phyloP scores from a whole-genome alignment of 805 yeast genomes.

The Candida adriatica region DNA sequence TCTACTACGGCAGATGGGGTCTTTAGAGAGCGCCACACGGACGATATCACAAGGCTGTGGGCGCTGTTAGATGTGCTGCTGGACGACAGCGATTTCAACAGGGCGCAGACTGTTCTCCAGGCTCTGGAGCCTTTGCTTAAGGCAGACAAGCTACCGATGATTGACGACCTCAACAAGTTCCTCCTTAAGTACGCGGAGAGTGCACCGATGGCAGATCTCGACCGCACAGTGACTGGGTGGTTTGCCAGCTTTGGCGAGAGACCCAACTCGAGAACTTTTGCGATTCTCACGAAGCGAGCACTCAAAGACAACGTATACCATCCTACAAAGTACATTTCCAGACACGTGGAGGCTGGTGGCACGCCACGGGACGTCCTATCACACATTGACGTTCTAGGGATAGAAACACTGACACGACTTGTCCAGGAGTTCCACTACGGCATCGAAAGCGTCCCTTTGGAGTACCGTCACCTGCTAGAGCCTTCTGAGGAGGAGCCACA shows the following conservation, averaged over 20 bases:
- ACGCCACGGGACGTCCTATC: slow-evolving; percentile 12
- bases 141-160: slow-evolving; percentile 38
- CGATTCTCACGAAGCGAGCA: slow-evolving; percentile 40
- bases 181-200: slow-evolving; percentile 35
- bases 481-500: slow-evolving; percentile 4
- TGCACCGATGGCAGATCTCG: slow-evolving; percentile 32
- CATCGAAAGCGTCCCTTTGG: slow-evolving; percentile 25
- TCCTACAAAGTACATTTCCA: slow-evolving; percentile 20
- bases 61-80: slow-evolving; percentile 74
- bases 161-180: slow-evolving; percentile 65
- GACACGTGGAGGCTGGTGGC: slow-evolving; percentile 25
- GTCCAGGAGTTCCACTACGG: slow-evolving; percentile 15
- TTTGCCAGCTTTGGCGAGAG: slow-evolving; percentile 24
- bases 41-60: slow-evolving; percentile 63
- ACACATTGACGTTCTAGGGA: slow-evolving; percentile 44
- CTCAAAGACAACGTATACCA: slow-evolving; percentile 15
- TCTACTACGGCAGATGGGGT: slow-evolving; percentile 19
- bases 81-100: slow-evolving; percentile 51
- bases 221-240: slow-evolving; percentile 33
- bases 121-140: slow-evolving; percentile 48
- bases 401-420: slow-evolving; percentile 33
- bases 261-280: slow-evolving; percentile 52
- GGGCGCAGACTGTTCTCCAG: slow-evolving; percentile 64
- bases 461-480: slow-evolving; percentile 27
- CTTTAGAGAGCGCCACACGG: slow-evolving; percentile 29